Evolutionary conservation across 208 protist genomes (phyloP), one percentile per base, ranked within the genome.

Genomic region (Leishmania gerbilli): DNA sequence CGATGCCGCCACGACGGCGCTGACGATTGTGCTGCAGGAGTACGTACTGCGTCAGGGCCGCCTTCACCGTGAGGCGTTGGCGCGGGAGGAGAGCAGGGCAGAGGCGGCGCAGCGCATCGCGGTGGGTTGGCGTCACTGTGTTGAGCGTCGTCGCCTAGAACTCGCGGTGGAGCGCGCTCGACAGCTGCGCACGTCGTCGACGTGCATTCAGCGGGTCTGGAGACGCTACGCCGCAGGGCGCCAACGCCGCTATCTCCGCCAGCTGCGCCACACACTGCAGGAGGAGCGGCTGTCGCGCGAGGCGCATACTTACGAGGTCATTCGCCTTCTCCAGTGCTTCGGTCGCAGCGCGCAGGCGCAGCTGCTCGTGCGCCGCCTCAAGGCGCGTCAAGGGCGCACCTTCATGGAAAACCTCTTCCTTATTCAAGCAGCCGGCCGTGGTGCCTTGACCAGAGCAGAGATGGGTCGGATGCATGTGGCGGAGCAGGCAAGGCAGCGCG

Each of bases 211-310:
- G 74, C 85, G 85, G 2, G 81, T 68, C 3, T 93, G 85, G 83
- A 84, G 89, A 17, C 81, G 84, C 11, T 90, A 89, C 76, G 37
- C 69, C 49, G 89, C 90, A 2, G 85, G 84, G 0, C 86, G 88
- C 27, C 89, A 93, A 80, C 88, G 82, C 19, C 89, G 90, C 53
- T 94, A 94, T 72, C 77, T 96, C 31, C 86, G 92, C 27, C 64
- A 86, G 24, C 72, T 91, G 19, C 83, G 84, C 31, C 62, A 77
- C 27, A 92, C 88, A 9, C 79, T 83, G 11, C 67, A 85, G 51
- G 76, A 81, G 45, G 90, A 92, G 13, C 87, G 92, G 11, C 64
- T 93, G 17, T 86, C 80, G 8, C 47, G 49, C 6, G 92, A 96
- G 74, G 80, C 77, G 13, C 55, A 34, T 0, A 49, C 72, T 37